A percentile compares a stretch with the other conserved stretches of the same genome.
phyloP scores from a whole-genome alignment of 2,329 filamentous ascomycete genomes.

The Madurella mycetomatis region DNA sequence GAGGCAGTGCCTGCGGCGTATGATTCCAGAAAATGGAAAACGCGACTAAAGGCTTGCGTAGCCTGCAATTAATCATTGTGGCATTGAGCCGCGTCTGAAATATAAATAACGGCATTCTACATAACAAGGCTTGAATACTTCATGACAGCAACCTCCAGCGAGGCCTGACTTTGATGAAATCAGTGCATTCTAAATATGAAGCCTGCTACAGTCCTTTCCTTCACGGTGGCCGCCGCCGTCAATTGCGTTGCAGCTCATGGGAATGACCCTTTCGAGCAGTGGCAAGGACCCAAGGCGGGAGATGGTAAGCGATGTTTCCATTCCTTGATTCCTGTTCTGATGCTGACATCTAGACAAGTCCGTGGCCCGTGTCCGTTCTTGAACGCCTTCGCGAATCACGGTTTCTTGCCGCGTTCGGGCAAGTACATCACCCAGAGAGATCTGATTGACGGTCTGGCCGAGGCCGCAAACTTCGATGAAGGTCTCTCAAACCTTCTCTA shows the following conservation, averaged over 20 bases:
- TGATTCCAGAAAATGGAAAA: neutral
- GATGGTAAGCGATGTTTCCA: neutral
- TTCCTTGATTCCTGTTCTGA: neutral
- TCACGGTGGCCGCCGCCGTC: neutral
- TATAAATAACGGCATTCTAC: neutral
- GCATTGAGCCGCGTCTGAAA: too few species aligned
- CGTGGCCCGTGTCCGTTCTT: conserved; percentile 47
- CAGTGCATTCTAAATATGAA: neutral
- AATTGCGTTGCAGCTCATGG: neutral
- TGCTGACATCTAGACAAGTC: conserved; percentile 26
- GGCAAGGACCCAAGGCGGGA: conserved; percentile 3
- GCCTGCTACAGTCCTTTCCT: neutral
- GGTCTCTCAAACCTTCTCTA: conserved; percentile 39
- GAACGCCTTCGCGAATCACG: conserved; percentile 50
- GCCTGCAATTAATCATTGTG: neutral
- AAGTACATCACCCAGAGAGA: conserved; percentile 37
- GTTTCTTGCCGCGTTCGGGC: conserved; percentile 44
- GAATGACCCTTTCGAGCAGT: conserved; percentile 9
- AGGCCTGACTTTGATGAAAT: neutral
- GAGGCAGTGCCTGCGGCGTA: neutral
- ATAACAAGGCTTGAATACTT: neutral
- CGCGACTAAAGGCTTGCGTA: neutral
- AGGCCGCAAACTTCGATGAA: conserved; percentile 41
- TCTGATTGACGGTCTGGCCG: conserved; percentile 35
- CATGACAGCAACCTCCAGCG: neutral